Conservation (phyloP, 148 eudicot species). For the Spergularia marina region DNA sequence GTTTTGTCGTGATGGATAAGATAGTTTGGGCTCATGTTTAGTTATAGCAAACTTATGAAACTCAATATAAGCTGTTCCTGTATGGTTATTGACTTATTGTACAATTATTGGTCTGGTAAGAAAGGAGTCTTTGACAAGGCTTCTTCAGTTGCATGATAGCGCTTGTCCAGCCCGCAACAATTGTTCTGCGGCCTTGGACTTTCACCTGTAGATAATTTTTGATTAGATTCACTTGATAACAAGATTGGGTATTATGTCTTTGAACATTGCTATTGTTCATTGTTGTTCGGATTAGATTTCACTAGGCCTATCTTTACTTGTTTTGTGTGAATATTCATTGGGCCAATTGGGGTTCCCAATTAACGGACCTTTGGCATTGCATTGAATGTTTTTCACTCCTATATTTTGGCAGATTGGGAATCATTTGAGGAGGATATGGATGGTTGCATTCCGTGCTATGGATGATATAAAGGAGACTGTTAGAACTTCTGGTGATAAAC, state of each 20-base stretch:
- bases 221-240: not conserved
- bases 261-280: not conserved
- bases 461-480: slow-evolving; percentile 99
- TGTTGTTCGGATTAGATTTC: not conserved
- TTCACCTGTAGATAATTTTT: not conserved
- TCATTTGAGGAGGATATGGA: slow-evolving; percentile 75
- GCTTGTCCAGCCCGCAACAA: too few species aligned
- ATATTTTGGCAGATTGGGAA: slow-evolving; percentile 55
- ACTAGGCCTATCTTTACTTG: not conserved
- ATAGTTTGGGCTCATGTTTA: not conserved
- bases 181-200: not conserved
- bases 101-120: too few species aligned
- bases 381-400: slow-evolving; percentile 5
- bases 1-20: not conserved
- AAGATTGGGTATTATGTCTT: not conserved
- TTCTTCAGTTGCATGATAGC: too few species aligned
- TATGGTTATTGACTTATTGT: too few species aligned
- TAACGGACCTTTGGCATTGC: not conserved
- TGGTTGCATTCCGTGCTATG: slow-evolving; percentile 93
- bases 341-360: not conserved
- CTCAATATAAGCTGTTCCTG: too few species aligned
- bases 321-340: not conserved
- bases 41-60: not conserved
- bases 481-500: slow-evolving; percentile 83
- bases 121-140: too few species aligned